Evolutionary conservation across 148 eudicot species (phyloP).

Genomic region (Fagopyrum homotropicum): DNA sequence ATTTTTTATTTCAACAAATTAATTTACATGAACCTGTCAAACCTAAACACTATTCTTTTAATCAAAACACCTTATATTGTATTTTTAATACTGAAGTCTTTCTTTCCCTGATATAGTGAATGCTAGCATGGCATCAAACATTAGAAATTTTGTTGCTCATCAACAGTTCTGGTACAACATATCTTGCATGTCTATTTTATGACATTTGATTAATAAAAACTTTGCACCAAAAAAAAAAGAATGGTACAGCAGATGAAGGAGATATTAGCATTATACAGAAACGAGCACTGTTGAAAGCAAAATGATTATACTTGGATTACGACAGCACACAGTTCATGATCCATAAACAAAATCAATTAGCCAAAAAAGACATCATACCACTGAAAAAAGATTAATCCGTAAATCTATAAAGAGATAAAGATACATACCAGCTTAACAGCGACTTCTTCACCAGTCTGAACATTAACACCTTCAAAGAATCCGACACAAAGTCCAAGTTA

Average conservation of each 20-base stretch:
- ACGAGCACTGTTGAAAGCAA: too few relatives aligned
- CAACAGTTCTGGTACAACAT: background rate
- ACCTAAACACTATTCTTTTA: background rate
- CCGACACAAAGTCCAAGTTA: background rate
- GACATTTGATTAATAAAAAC: too few relatives aligned
- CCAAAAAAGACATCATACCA: background rate
- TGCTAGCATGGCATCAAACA: background rate
- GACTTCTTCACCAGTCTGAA: slow-evolving; percentile 68
- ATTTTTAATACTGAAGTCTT: background rate
- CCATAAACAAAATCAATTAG: background rate
- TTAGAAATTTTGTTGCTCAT: background rate
- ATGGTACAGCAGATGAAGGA: background rate
- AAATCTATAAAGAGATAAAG: background rate
- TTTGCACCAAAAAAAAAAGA: background rate
- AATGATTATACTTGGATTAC: too few relatives aligned
- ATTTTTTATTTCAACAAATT: too few relatives aligned
- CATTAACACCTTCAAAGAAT: slow-evolving; percentile 46
- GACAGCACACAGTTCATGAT: background rate
- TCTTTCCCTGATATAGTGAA: background rate
- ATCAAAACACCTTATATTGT: background rate
- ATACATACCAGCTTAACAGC: slow-evolving; percentile 78
- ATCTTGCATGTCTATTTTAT: too few relatives aligned
- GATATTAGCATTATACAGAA: background rate
- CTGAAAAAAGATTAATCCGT: background rate
- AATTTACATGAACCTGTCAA: background rate